Evolutionary conservation across 352 stramenopile genomes (phyloP), one percentile per base, ranked within the genome.

Genomic region (Phytophthora boehmeriae): DNA sequence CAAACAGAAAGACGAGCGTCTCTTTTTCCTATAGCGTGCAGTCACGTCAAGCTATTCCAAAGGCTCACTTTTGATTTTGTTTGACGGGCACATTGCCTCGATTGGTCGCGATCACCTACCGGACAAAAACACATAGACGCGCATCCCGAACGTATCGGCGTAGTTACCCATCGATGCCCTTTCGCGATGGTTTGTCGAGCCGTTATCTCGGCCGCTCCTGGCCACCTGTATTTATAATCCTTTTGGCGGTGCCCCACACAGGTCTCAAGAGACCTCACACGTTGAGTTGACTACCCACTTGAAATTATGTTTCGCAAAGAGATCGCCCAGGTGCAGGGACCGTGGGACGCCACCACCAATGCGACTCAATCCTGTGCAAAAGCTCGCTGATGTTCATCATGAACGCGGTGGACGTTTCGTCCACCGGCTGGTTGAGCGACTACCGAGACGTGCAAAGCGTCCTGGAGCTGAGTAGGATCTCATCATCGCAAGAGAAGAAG

Each of bases 371-470:
- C 13, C 5, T 20, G 34, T 4, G 17, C 25, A 28, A 66, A 36
- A 35, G 34, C 8, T 66, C 59, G 6, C 28, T 66, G 27, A 45
- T 17, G 25, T 66, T 66, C 59, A 66, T 66, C 34, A 66, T 66
- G 59, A 66, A 66, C 59, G 50, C 34, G 19, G 44, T 50, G 4
- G 58, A 51, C 22, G 28, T 62, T 35, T 65, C 56, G 8, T 19
- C 38, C 38, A 44, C 25, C 6, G 25, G 19, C 4, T 44, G 38
- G 38, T 3, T 44, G 14, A 22, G 16, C 38, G 13, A 44, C 38
- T 44, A 44, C 38, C 13, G 16, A 44, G 38, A 44, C 8, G 38
- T 22, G 38, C 38, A 44, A 44, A 44, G 38, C 38, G 38, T 44
- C 8, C 11, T 19, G 38, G 38, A 44, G 13, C 14, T 4, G 16